phyloP scores from a whole-genome alignment of 768 basidiomycete genomes.

The Infundibulicybe gibba region DNA sequence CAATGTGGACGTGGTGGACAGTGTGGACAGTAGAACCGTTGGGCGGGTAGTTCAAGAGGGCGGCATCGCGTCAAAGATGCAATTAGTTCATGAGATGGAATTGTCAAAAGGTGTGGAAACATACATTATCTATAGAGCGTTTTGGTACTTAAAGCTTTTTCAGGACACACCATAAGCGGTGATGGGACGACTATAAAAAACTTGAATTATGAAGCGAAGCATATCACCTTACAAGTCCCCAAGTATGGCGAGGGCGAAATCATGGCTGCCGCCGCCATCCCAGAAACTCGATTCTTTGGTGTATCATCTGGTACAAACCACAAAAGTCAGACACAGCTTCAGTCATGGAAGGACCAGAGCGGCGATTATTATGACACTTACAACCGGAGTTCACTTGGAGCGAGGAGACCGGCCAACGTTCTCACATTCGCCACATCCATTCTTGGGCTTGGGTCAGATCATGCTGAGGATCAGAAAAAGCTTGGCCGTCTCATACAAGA shows the following conservation, averaged over 20 bases:
- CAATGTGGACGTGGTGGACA: not conserved
- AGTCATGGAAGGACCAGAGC: slow-evolving; percentile 12
- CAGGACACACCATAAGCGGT: slow-evolving; percentile 12
- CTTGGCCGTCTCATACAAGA: slow-evolving; percentile 7
- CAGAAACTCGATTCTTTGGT: no score
- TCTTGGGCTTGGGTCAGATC: no score
- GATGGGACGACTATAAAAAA: slow-evolving; percentile 17
- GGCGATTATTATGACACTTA: slow-evolving; percentile 9
- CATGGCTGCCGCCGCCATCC: no score
- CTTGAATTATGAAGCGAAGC: slow-evolving; percentile 11
- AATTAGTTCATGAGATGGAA: slow-evolving; percentile 11
- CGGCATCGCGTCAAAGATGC: slow-evolving; percentile 12
- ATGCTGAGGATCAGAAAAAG: slow-evolving; percentile 22
- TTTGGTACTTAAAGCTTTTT: no score
- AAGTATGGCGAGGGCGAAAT: not conserved
- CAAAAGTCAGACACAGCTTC: slow-evolving; percentile 14
- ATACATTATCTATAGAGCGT: no score
- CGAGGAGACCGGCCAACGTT: slow-evolving; percentile 1
- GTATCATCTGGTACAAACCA: slow-evolving; percentile 9
- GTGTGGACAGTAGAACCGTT: slow-evolving; percentile 4
- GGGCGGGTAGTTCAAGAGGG: slow-evolving; percentile 10
- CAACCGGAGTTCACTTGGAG: slow-evolving; percentile 3
- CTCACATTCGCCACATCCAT: not conserved
- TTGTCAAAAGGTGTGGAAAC: not conserved
- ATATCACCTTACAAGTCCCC: not conserved